Evolutionary conservation across 1,284 basidiomycete species (phyloP), one percentile per base, ranked within the genome.

Genomic region (Ganoderma sinense): DNA sequence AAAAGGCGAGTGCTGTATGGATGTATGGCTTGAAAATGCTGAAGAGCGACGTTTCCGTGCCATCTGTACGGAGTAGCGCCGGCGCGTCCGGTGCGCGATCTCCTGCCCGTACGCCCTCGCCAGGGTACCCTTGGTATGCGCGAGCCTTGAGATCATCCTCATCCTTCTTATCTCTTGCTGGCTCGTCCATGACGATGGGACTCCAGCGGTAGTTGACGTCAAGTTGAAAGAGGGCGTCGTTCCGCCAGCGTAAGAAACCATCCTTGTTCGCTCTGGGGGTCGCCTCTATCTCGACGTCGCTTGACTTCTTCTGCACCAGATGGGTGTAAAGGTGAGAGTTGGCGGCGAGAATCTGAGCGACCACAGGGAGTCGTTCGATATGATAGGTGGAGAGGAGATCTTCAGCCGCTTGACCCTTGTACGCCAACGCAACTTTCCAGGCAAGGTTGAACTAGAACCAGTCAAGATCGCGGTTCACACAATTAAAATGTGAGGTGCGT

Each of bases 151-250:
- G 20, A 16, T 56, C 64, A 3, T 65, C 66, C 2, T 64, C 66
- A 31, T 55, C n/a, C 20, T 40, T 10, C 20, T 56, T 66, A 7
- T 65, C 61, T 7, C 62, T 62, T 4, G 64, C 68, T 10, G 69
- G 62, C 5, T 84, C 84, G 64, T 86, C 84, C 18, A 85, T 33
- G 31, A 86, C 79, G 62, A 86, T 80, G 6, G 82, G 76, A 72
- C 85, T 86, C 80, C 83, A 83, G 29, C 85, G 80, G 69, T 84
- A 87, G 74, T 86, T 86, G 55, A 87, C 80, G 1, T 85, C 84
- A 45, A 86, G 79, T 73, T 84, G 83, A 26, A 76, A 72, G 36
- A 86, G 77, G 2, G 76, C n/a, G 6, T n/a, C 8, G 40, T 65
- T 53, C n/a, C 55, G 51, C 51, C 51, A 53, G 11, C 51, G 51